Conservation (phyloP, 176 grass and related monocot species). For the Hsuehochloa calcarea region DNA sequence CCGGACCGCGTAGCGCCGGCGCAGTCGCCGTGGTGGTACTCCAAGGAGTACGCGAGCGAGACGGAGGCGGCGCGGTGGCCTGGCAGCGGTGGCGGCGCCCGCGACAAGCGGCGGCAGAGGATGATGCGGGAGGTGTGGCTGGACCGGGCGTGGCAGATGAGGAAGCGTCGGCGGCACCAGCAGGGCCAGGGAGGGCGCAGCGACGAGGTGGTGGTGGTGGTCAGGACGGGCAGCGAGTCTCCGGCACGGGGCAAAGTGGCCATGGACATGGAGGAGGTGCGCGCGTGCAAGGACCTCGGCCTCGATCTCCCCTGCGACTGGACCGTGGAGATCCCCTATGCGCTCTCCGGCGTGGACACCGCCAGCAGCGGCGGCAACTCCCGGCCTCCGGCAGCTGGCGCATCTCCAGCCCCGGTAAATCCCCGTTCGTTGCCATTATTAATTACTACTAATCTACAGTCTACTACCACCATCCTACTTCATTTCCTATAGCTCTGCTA, state of each 20-base stretch:
- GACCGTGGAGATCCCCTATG: conserved; percentile 58
- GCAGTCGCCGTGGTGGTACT: conserved; percentile 19
- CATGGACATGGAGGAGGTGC: conserved; percentile 69
- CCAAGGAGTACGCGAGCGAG: conserved; percentile 61
- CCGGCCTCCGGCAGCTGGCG: conserved; percentile 54
- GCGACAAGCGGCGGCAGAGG: conserved; percentile 1
- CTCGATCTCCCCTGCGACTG: conserved; percentile 56
- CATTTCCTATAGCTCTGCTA: background rate
- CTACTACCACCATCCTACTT: background rate
- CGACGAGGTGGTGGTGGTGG: conserved; percentile 2
- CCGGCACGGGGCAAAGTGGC: conserved; percentile 25
- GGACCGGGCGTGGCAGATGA: conserved; percentile 49
- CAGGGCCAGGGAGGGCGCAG: background rate
- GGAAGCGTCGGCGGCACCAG: conserved; percentile 36
- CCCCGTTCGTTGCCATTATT: background rate
- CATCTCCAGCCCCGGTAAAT: conserved; percentile 59
- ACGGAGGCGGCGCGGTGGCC: conserved; percentile 50
- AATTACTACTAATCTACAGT: background rate
- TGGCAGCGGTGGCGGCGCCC: background rate
- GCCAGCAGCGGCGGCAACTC: conserved; percentile 59
- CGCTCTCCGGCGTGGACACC: conserved; percentile 41
- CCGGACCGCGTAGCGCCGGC: conserved; percentile 36
- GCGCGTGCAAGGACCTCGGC: conserved; percentile 67
- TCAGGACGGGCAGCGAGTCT: background rate
- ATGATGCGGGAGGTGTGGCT: conserved; percentile 62